A percentile compares a stretch with the other conserved stretches of the same genome.
phyloP scores from a whole-genome alignment of 2,329 filamentous ascomycete species.

The Rutstroemia sp. region DNA sequence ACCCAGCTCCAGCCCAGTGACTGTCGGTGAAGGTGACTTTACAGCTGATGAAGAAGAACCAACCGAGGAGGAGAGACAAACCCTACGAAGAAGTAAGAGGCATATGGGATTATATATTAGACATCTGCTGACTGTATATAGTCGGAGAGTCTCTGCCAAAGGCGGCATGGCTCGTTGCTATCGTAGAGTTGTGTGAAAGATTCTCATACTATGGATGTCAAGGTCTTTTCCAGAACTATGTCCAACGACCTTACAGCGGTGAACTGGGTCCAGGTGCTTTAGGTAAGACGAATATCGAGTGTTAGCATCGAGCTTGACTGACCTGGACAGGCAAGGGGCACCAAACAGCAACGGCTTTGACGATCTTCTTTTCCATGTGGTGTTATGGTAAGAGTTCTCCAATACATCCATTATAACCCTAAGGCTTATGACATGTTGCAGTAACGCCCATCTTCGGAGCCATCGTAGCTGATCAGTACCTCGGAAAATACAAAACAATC shows the following conservation, averaged over 20 bases:
- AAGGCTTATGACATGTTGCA: neutral
- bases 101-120: neutral
- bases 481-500: conserved; percentile 57
- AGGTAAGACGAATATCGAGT: neutral
- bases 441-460: conserved; percentile 34
- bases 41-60: neutral
- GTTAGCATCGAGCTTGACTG: neutral
- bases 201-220: conserved; percentile 60
- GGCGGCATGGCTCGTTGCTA: conserved; percentile 6
- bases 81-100: neutral
- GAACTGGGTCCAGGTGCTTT: conserved; percentile 37
- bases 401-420: neutral
- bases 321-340: conserved; percentile 40
- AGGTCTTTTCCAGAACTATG: conserved; percentile 55
- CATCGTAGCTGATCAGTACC: conserved; percentile 46
- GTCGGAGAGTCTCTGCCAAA: conserved; percentile 6
- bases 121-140: neutral
- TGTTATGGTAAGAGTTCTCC: conserved; percentile 36
- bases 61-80: neutral
- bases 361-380: conserved; percentile 42
- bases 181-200: conserved; percentile 4
- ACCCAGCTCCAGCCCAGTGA: neutral
- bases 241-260: conserved; percentile 37
- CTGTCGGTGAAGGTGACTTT: neutral
- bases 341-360: conserved; percentile 46